phyloP scores from a whole-genome alignment of 2,329 filamentous ascomycete species.

The Pestalotiopsis sp. region DNA sequence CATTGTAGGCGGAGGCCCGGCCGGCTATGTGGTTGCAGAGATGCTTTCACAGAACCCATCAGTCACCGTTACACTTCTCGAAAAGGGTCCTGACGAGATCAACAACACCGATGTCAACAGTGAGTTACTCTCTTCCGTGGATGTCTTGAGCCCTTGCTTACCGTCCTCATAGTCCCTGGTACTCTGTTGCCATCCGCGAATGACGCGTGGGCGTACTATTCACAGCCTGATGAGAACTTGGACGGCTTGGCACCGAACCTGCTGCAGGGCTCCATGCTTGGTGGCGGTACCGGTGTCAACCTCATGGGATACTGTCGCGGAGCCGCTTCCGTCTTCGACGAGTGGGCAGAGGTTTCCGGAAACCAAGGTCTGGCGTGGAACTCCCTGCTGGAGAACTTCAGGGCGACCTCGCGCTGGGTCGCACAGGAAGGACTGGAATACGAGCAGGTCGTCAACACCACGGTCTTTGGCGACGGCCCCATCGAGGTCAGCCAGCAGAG shows the following conservation, averaged over 20 bases:
- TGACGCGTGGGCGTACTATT: not conserved
- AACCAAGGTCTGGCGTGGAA: conserved; percentile 1
- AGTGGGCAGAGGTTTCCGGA: conserved; percentile 15
- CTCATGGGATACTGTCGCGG: conserved; percentile 27
- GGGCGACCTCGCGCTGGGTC: not conserved
- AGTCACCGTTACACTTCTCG: not conserved
- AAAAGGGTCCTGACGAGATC: not conserved
- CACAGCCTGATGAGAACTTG: not conserved
- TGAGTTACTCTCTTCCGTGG: not conserved
- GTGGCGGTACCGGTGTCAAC: conserved; percentile 31
- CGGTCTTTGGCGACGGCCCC: not conserved
- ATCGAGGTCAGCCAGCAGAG: not conserved
- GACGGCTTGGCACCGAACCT: not conserved
- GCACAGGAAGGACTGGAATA: not conserved
- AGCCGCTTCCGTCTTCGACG: conserved; percentile 14
- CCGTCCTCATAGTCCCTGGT: not conserved
- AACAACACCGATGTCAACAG: not conserved
- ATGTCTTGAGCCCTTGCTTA: not conserved
- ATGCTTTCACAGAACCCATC: not conserved
- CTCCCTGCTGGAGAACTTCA: conserved; percentile 2
- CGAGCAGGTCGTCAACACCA: not conserved
- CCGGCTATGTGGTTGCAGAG: conserved; percentile 5
- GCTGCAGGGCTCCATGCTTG: conserved; percentile 17
- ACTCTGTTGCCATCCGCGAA: not conserved
- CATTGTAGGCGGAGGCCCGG: conserved; percentile 6